Base-by-base conservation (phyloP, 2,329 filamentous ascomycete species). In the Fragosphaeria purpurea region DNA sequence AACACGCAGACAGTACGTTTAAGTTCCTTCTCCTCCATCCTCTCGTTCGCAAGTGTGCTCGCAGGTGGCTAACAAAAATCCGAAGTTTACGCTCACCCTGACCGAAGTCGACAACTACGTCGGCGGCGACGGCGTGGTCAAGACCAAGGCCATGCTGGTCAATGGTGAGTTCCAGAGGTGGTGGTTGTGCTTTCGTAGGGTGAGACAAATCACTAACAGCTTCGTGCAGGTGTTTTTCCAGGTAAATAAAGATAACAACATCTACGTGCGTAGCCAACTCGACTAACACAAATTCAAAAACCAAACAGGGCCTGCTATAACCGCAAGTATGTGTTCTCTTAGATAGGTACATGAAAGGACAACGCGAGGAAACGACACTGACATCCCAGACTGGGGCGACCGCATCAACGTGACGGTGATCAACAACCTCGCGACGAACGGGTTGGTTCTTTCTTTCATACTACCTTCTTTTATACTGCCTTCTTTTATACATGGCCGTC, bases 401-500 rank as follows among this genome's bases (percentile, higher is more conserved):
- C 62, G 55, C 6, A 64, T 76, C 37, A 64, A 83, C 41, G 75
- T 86, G 46, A 79, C 79, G 30, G 75, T 86, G 50, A 72, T 77
- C 64, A 88, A 88, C 62, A 71, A 76, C 11, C 73, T 86, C 2
- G 70, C 70, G 9, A 65, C 60, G 12, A 70, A 69, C 53, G 67
- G 64, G 63, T 67, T 51, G 41, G 61, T 34, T 7, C 45, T 4
- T 41, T n/a, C 45, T 30, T 12, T 22, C 11, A 11, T n/a, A 3
- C 7, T 6, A 3, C 12, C 40, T 10, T 10, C 6, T 4, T 37
- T 7, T 13, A 5, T n/a, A 41, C 1, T 35, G 11, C 22, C 22
- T 22, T n/a, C n/a, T 22, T 22, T 22, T 22, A 22, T 22, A 22
- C 22, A 22, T 22, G 22, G 22, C 22, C 22, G 2, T 22, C 22